Base-by-base conservation (phyloP, 2,329 filamentous ascomycete species). In the Talaromyces sp. region DNA sequence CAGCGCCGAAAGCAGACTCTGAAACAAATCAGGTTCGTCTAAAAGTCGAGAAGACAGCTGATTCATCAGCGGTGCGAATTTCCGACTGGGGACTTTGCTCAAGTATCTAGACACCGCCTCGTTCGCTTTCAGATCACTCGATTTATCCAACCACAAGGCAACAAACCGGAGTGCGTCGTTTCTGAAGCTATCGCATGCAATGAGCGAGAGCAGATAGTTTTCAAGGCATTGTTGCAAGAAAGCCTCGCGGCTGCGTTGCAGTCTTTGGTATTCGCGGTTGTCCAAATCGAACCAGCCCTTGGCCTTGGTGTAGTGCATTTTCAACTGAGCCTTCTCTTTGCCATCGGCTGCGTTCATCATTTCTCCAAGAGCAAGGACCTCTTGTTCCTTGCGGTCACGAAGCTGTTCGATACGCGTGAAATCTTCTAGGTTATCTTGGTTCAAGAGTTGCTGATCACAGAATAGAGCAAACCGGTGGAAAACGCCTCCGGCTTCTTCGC, bases 381-480 rank as follows among this genome's bases (percentile, higher is more conserved):
- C 93, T 61, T 89, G 86, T 65, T 86, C 84, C 73, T 96, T 96
- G 63, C 88, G 88, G 69, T 92, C 84, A 66, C 88, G 89, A 32
- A 98, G 81, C 66, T 86, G 91, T 69, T 90, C 85, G 49, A 97
- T 83, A 52, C 95, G 87, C 31, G 86, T 85, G 62, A 96, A 85
- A 68, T 99, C 95, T 72, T 96, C 91, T 1, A 93, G 78, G 35
- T 88, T 86, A 67, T 96, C 91, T 0, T 89, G 84, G 69, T 93
- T 93, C 68, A 96, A 90, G 10, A 99, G 81, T 72, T 99, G 95
- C 69, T 92, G 87, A 71, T 99, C 93, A 69, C 96, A 99, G 72
- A 99, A 99, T 56, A 87, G 84, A 27, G 96, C 95, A 73, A 98
- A 98, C 68, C 96, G 91, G 71, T 97, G 92, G 69, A 92, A 97